Evolutionary conservation across 768 basidiomycete genomes (phyloP), one percentile per base, ranked within the genome.

Genomic region (Sarcomyxa edulis): DNA sequence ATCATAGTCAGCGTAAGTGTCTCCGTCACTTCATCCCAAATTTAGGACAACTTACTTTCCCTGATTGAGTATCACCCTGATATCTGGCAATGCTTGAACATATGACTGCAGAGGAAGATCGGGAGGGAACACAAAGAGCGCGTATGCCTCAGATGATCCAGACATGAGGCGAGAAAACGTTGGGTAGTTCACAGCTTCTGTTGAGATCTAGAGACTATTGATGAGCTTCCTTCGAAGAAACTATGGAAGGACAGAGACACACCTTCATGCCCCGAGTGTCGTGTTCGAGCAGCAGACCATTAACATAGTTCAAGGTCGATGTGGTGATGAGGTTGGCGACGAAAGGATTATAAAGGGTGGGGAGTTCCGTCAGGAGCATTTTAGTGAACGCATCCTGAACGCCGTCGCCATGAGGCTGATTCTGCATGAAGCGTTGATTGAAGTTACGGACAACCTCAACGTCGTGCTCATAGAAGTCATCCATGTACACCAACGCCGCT

Each of bases 1-100:
- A 9, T 28, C 15, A 44, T n/a, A 10, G 12, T 15, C 15, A 4
- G 5, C 6, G 8, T 23, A 25, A 14, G 3, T n/a, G 24, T 27
- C 7, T 21, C 2, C 11, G 16, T 37, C 24, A 10, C 11, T 15
- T 32, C 31, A 15, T 6, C 9, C 16, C 24, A 9, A 15, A 16
- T 27, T 26, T 23, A 6, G 10, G 7, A 6, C 1, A 7, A 25
- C 43, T 7, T 19, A 41, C 44, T 41, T 45, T n/a, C 22, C 23
- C 26, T 45, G 31, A 16, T 45, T 45, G 9, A 42, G 39, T 27
- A 45, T 28, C 5, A 19, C 32, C 40, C 40, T 33, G 21, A 45
- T 30, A 15, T 45, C 44, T 1, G 40, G 44, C 19, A 41, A 29
- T 4, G 44, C 41, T 35, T 51, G 39, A 45, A 39, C 11, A 25